Evolutionary conservation across 1,139 yeast genomes (phyloP).

Genomic region (Pichia sp.): DNA sequence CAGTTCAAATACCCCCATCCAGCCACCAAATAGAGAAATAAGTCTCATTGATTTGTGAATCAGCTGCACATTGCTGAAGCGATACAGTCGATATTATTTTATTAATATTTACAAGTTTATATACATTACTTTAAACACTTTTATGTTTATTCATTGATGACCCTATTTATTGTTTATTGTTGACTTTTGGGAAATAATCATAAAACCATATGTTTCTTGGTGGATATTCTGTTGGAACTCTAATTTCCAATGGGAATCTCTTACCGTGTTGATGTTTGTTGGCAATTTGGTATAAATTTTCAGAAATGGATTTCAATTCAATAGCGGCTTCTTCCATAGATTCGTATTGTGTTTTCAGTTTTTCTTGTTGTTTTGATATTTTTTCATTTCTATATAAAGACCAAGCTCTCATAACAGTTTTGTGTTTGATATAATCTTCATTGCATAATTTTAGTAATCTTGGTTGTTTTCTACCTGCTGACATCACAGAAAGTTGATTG

Average conservation of each 20-base stretch:
- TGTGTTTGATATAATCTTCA: slow-evolving; percentile 83
- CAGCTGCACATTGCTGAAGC: too few species aligned
- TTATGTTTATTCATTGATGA: too few species aligned
- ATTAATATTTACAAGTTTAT: too few species aligned
- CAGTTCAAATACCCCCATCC: too few species aligned
- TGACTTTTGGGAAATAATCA: slow-evolving; percentile 33
- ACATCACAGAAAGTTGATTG: slow-evolving; percentile 73
- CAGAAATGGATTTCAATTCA: slow-evolving; percentile 44
- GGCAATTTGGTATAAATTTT: slow-evolving; percentile 45
- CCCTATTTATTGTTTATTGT: too few species aligned
- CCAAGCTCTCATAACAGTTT: slow-evolving; percentile 84
- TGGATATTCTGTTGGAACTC: slow-evolving; percentile 91
- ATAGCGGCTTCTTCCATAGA: slow-evolving; percentile 69
- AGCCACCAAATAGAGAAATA: too few species aligned
- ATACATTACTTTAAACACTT: too few species aligned
- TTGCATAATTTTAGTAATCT: slow-evolving; percentile 62
- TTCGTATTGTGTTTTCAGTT: slow-evolving; percentile 54
- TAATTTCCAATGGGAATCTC: slow-evolving; percentile 68
- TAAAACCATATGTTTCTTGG: slow-evolving; percentile 77
- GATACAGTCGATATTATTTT: too few species aligned
- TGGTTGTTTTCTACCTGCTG: slow-evolving; percentile 87
- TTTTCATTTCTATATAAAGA: slow-evolving; percentile 47
- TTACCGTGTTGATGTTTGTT: slow-evolving; percentile 38
- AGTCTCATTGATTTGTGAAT: too few species aligned
- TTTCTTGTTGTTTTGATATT: slow-evolving; percentile 25